phyloP scores from a whole-genome alignment of 768 basidiomycete genomes.

The Gautieria morchelliformis region DNA sequence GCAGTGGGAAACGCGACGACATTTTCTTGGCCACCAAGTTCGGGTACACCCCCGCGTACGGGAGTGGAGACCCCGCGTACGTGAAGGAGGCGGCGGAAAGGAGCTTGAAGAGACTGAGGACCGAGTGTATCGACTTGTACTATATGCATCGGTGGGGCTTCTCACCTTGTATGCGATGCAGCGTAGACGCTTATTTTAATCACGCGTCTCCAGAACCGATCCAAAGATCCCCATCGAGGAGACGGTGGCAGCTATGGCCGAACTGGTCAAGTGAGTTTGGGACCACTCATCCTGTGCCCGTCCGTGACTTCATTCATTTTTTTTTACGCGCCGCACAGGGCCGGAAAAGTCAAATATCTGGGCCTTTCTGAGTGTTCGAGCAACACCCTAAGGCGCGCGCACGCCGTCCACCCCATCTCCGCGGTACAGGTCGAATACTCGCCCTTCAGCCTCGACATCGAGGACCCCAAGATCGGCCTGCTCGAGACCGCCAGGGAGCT shows the following conservation, averaged over 20 bases:
- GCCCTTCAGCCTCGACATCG: constrained; percentile 39
- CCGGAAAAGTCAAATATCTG: constrained; percentile 40
- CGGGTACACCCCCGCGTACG: constrained; percentile 18
- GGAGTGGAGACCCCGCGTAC: constrained; percentile 33
- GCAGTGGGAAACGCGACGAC: constrained; percentile 38
- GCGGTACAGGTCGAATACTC: constrained; percentile 45
- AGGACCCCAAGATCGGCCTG: constrained; percentile 32
- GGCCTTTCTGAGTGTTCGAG: constrained; percentile 46
- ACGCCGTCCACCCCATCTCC: constrained; percentile 39
- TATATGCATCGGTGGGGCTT: constrained; percentile 31
- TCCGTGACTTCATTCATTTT: neutral
- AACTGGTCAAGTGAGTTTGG: constrained; percentile 23
- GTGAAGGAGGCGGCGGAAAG: constrained; percentile 27
- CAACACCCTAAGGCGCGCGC: constrained; percentile 38
- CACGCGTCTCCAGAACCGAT: neutral
- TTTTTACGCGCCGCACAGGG: constrained; percentile 11
- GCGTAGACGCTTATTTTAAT: neutral
- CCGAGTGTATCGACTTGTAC: constrained; percentile 35
- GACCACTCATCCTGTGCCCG: neutral
- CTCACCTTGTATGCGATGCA: neutral
- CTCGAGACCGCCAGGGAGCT: constrained; percentile 38
- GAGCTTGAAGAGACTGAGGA: constrained; percentile 29
- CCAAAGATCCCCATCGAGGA: neutral
- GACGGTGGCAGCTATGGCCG: constrained; percentile 19
- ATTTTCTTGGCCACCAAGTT: constrained; percentile 61